Base-by-base conservation (phyloP, 179 eudicot genomes). In the Spergularia azorica region DNA sequence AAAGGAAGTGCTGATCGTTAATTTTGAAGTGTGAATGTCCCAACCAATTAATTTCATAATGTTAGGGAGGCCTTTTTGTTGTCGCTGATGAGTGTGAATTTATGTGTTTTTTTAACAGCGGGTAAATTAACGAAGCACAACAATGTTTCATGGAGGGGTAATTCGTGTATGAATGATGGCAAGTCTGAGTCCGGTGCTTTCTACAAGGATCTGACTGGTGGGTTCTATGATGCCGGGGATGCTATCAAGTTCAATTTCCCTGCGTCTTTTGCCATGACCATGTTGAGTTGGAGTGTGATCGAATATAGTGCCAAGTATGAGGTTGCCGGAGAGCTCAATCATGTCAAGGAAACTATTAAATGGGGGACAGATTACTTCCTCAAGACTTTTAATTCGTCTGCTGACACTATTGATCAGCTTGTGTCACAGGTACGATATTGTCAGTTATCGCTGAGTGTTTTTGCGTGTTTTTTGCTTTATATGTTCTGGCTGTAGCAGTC, bases 241-340 rank as follows among this genome's bases (percentile, higher is more conserved):
- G 97, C 99, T 8, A 95, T 90, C 76, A 95, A 95, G 87, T 95
- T 93, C 77, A 76, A 95, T 74, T 95, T 93, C 71, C 99, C 99
- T 69, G 67, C 68, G 26, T 82, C 98, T 60, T 93, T 93, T 84
- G 89, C 97, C 63, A 79, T 93, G 87, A 93, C 97, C 69, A 90
- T 93, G 98, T 78, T 93, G 85, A 93, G 98, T 81, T 93, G 98
- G 98, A 93, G 98, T 74, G 99, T 95, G 74, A 91, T 95, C 26
- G 98, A 95, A 67, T 95, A 95, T 85, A 91, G 90, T 46, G 95
- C 90, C 4, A 95, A 95, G 72, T 95, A 89, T 76, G 98, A 93
- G 79, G 97, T 97, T 77, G 99, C 94, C 16, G 97, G 94, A 55
- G 99, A 95, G 85, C 94, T 95, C 52, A 80, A 63, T 79, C 99